Conservation (phyloP, 2,329 filamentous ascomycete species). For the Monilinia aucupariae region DNA sequence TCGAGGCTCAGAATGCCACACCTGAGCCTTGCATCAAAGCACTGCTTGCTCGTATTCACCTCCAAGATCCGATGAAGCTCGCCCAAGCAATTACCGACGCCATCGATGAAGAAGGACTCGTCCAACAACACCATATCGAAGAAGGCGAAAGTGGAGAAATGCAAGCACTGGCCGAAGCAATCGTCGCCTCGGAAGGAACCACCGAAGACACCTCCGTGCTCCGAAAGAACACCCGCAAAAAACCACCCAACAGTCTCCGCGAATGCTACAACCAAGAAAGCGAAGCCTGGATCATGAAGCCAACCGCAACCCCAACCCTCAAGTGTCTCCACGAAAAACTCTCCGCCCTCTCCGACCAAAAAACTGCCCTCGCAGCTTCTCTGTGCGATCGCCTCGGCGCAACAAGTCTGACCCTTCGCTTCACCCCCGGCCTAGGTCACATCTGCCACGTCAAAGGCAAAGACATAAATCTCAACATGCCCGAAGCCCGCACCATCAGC, state of each 20-base stretch:
- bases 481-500: slow-evolving; percentile 52
- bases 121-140: slow-evolving; percentile 70
- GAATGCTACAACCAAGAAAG: slow-evolving; percentile 57
- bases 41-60: slow-evolving; percentile 54
- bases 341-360: slow-evolving; percentile 53
- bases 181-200: slow-evolving; percentile 60
- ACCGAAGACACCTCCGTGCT: slow-evolving; percentile 49
- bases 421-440: slow-evolving; percentile 82
- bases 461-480: slow-evolving; percentile 44
- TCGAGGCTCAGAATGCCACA: slow-evolving; percentile 32
- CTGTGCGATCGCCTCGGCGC: slow-evolving; percentile 59
- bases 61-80: slow-evolving; percentile 62
- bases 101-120: slow-evolving; percentile 90
- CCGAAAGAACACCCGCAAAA: slow-evolving; percentile 39
- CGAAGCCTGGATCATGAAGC: slow-evolving; percentile 60
- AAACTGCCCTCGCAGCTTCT: slow-evolving; percentile 51
- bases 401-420: slow-evolving; percentile 69
- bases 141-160: slow-evolving; percentile 67
- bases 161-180: slow-evolving; percentile 65
- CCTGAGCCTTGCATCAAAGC: slow-evolving; percentile 38
- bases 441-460: slow-evolving; percentile 87
- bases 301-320: slow-evolving; percentile 61
- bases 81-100: slow-evolving; percentile 66
- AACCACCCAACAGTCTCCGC: slow-evolving; percentile 43
- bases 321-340: slow-evolving; percentile 63